Evolutionary conservation across 1,284 basidiomycete species (phyloP).

Genomic region (Sphaerobolus stellatus): DNA sequence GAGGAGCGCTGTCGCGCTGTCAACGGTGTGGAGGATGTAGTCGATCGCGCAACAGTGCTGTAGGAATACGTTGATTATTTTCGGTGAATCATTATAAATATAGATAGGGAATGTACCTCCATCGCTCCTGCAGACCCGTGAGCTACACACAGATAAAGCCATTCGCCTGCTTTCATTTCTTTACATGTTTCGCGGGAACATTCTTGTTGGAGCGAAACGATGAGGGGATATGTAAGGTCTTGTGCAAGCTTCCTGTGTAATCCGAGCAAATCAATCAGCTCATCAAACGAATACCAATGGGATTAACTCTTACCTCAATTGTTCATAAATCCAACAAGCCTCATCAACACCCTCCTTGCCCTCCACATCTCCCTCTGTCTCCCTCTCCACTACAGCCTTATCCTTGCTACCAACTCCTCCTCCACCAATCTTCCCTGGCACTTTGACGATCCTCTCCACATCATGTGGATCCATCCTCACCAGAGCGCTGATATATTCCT

Average conservation of each 20-base stretch:
- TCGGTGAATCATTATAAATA: conserved; percentile 3
- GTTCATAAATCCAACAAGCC: conserved; percentile 94
- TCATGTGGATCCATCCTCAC: conserved; percentile 87
- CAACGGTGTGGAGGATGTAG: conserved; percentile 93
- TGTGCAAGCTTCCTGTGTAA: conserved; percentile 79
- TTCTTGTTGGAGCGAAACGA: conserved; percentile 82
- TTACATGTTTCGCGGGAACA: conserved; percentile 85
- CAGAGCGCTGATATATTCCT: conserved; percentile 90
- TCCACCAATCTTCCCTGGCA: conserved; percentile 53
- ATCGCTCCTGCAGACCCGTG: conserved; percentile 78
- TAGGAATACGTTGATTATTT: conserved; percentile 3
- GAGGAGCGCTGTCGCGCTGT: conserved; percentile 90
- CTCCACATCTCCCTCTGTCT: conserved; percentile 39
- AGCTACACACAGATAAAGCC: conserved; percentile 94
- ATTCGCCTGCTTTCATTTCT: conserved; percentile 97
- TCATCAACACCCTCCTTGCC: conserved; percentile 63
- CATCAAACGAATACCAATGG: not conserved
- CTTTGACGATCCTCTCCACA: conserved; percentile 75
- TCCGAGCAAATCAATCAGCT: not conserved
- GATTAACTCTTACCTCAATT: conserved; percentile 66
- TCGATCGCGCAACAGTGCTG: conserved; percentile 96
- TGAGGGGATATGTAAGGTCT: conserved; percentile 87
- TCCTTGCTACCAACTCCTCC: conserved; percentile 43
- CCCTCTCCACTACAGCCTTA: conserved; percentile 71
- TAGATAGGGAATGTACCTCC: conserved; percentile 47